phyloP scores from a whole-genome alignment of 2,329 filamentous ascomycete genomes.

The Alternaria dauci region DNA sequence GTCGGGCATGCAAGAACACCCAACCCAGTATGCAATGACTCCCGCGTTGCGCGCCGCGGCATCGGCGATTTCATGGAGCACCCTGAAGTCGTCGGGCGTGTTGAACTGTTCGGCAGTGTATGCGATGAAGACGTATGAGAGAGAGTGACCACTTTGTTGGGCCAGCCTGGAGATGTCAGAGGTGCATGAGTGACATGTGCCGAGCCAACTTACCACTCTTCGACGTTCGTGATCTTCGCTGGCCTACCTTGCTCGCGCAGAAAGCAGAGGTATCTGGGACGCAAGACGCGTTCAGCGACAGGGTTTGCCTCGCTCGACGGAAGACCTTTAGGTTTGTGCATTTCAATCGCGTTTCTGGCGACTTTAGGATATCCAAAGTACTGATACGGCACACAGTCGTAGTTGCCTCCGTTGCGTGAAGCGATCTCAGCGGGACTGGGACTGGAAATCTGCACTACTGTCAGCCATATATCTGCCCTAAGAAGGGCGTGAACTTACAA shows the following conservation, averaged over 20 bases:
- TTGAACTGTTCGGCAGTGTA: conserved; percentile 55
- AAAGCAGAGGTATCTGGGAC: conserved; percentile 43
- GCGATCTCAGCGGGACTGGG: conserved; percentile 25
- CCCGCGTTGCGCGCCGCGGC: conserved; percentile 50
- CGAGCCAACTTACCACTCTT: conserved; percentile 31
- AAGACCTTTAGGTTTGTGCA: conserved; percentile 17
- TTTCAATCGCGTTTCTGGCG: conserved; percentile 39
- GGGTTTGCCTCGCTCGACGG: conserved; percentile 29
- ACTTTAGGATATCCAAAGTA: conserved; percentile 45
- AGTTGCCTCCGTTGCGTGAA: conserved; percentile 33
- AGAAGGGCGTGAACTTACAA: conserved; percentile 26
- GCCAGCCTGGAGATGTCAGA: conserved; percentile 20
- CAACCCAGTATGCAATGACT: conserved; percentile 55
- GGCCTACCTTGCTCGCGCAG: conserved; percentile 28
- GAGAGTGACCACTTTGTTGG: conserved; percentile 30
- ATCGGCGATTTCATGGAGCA: conserved; percentile 50
- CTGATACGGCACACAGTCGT: conserved; percentile 40
- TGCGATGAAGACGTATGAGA: conserved; percentile 53
- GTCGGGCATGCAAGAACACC: conserved; percentile 55
- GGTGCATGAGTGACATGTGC: neutral
- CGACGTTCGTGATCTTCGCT: conserved; percentile 34
- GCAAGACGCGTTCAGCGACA: conserved; percentile 36
- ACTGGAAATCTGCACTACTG: conserved; percentile 28
- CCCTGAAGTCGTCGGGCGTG: conserved; percentile 35
- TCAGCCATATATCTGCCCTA: neutral